Evolutionary conservation across 2,329 filamentous ascomycete species (phyloP), one percentile per base, ranked within the genome.

Genomic region (Bertia moriformis): DNA sequence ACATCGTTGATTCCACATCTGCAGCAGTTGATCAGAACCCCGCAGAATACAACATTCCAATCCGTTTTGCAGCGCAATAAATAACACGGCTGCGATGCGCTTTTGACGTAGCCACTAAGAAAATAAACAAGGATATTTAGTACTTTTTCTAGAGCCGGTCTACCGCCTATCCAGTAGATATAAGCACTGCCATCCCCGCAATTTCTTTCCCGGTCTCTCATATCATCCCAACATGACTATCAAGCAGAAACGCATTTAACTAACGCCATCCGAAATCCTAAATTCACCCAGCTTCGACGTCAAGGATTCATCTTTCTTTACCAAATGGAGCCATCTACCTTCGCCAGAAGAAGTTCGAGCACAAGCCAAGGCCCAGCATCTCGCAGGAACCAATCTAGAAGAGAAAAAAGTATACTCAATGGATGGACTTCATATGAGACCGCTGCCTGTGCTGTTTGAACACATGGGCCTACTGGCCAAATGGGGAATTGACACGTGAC

Each of bases 391-490:
- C 10, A 39, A 29, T 29, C 24, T n/a, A 29, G n/a, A 29, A 10
- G 10, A 29, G n/a, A 29, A n/a, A 10, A 29, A 29, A 29, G 24
- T 29, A 10, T n/a, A 29, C 24, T 29, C 24, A n/a, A 29, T 29
- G 24, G 24, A 10, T 10, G 24, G 10, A n/a, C 24, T n/a, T 29
- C n/a, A 29, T 29, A n/a, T 29, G 10, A 10, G 37, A 41, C 48
- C 48, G 14, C 42, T 43, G 18, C 52, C 53, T 30, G 48, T 50
- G 13, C 38, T 48, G 14, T 56, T 58, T 35, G 43, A 51, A 42
- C 19, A 49, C 17, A 39, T 57, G 24, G 46, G 48, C 10, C 44
- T 59, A 19, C 44, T 59, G 40, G 51, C 58, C 14, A 60, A 59
- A 41, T 55, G 48, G 46, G 55, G 53, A 40, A 43, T 29, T 19